These are phyloP conservation scores for Platanus orientalis DNA, from an alignment of 164 flowering plant species.

Conservation along the genomic window DNA sequence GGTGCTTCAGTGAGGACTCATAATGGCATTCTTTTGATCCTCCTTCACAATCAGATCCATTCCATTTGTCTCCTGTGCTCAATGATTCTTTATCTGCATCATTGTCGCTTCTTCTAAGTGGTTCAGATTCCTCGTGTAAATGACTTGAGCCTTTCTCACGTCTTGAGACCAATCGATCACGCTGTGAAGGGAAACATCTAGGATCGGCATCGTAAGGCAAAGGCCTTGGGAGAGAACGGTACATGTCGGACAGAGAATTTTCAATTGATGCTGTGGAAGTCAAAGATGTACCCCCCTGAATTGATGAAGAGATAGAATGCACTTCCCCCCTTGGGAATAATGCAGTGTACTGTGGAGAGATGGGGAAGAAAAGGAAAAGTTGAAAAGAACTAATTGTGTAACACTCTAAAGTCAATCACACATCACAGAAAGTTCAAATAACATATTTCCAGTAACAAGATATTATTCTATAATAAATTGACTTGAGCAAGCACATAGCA, in stretches of 20 bases:
- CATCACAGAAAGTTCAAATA: too few relatives aligned
- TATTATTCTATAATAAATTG: background rate
- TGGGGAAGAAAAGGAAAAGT: background rate
- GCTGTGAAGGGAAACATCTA: conserved; percentile 57
- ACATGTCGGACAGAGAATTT: conserved; percentile 59
- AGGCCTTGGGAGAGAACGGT: conserved; percentile 89
- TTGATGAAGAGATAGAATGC: conserved; percentile 58
- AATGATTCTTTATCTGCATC: conserved; percentile 42
- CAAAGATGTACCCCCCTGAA: conserved; percentile 55
- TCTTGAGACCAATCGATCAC: conserved; percentile 64
- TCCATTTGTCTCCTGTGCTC: conserved; percentile 52
- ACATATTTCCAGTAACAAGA: background rate
- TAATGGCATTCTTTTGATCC: conserved; percentile 45
- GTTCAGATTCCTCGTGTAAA: conserved; percentile 77
- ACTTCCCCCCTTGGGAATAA: conserved; percentile 62
- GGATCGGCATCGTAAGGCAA: conserved; percentile 92
- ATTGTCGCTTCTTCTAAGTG: conserved; percentile 48
- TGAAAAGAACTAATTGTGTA: background rate
- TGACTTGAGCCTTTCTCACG: conserved; percentile 91
- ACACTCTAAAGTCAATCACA: too few relatives aligned
- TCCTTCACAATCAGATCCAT: conserved; percentile 47
- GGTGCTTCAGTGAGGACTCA: conserved; percentile 48
- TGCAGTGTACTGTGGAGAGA: conserved; percentile 53
- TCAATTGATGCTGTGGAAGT: conserved; percentile 55
- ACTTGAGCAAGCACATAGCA: background rate